Evolutionary conservation across 352 stramenopile species (phyloP), one percentile per base, ranked within the genome.

Genomic region (Blastocystis sp.): DNA sequence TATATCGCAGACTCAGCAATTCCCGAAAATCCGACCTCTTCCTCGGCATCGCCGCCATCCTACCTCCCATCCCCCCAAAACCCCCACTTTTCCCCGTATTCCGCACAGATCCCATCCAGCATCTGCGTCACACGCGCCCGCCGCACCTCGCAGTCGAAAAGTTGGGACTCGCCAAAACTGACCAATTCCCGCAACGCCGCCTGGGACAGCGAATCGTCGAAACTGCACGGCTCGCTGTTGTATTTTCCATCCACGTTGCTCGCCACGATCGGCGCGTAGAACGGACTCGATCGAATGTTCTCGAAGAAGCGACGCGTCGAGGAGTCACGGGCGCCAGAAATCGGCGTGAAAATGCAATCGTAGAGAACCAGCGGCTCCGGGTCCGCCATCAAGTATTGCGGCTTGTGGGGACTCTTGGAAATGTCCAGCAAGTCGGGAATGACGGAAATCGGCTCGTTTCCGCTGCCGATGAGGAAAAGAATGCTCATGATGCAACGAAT

Each of bases 401-500:
- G 75, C 29, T 85, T 85, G 16, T 67, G 21, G 16, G 75, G 75
- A 40, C 21, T 44, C 24, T 85, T 85, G 49, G 64, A 18, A 8
- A 85, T 29, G 40, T 85, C 75, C 3, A 85, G 46, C 18, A 85
- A 40, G 16, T 72, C 27, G 1, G 63, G 14, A 16, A 85, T 54
- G 42, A 85, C 34, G 8, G 64, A 38, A 27, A 44, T n/a, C 27
- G 27, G 16, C 46, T 85, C 75, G 11, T 85, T 85, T 56, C 44
- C 44, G 38, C 48, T 56, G 9, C 48, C 75, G 18, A 85, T 51
- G 18, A 76, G 14, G 29, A 85, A 85, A 6, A 85, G 46, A 27
- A 85, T 54, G 48, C 57, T 76, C 63, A 85, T 76, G 21, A 85
- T 85, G 51, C 75, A 85, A 0, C 75, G 75, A 75, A 85, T 76